Conservation (phyloP, 2,329 filamentous ascomycete genomes). For the Penicillium paneum region DNA sequence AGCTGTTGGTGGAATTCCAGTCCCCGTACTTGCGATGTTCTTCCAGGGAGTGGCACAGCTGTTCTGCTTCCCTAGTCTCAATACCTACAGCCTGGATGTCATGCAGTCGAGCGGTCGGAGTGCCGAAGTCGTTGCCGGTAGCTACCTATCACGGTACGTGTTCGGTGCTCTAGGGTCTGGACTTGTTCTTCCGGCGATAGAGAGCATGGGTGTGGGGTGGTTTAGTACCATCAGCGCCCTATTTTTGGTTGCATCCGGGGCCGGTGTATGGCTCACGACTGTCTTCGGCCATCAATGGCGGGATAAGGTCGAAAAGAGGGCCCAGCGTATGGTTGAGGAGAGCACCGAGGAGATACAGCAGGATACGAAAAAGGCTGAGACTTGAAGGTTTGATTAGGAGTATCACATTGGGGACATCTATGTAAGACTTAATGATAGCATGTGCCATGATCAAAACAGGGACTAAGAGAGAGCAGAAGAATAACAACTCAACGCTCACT, state of each 20-base stretch:
- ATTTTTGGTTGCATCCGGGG: slow-evolving; percentile 53
- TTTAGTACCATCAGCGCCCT: slow-evolving; percentile 67
- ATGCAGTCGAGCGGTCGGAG: slow-evolving; percentile 62
- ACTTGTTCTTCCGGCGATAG: slow-evolving; percentile 69
- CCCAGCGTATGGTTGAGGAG: slow-evolving; percentile 34
- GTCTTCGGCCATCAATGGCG: slow-evolving; percentile 53
- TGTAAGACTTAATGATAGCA: neutral
- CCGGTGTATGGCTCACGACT: slow-evolving; percentile 49
- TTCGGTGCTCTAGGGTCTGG: slow-evolving; percentile 70
- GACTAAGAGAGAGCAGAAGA: neutral
- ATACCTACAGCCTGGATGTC: slow-evolving; percentile 79
- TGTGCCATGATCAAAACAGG: neutral
- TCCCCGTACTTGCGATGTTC: slow-evolving; percentile 70
- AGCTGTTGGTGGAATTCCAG: slow-evolving; percentile 52
- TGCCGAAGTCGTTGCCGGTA: slow-evolving; percentile 73
- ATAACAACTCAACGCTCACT: neutral
- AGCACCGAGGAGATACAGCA: slow-evolving; percentile 1
- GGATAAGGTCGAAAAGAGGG: slow-evolving; percentile 52
- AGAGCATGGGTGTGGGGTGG: slow-evolving; percentile 75
- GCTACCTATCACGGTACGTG: slow-evolving; percentile 74
- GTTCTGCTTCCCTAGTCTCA: slow-evolving; percentile 71
- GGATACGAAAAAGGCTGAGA: slow-evolving; percentile 4
- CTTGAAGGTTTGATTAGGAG: neutral
- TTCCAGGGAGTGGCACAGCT: slow-evolving; percentile 70
- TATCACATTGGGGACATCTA: neutral